These are phyloP conservation scores for Strigomonas culicis DNA, from an alignment of 208 protist genomes.

Conservation along the genomic window DNA sequence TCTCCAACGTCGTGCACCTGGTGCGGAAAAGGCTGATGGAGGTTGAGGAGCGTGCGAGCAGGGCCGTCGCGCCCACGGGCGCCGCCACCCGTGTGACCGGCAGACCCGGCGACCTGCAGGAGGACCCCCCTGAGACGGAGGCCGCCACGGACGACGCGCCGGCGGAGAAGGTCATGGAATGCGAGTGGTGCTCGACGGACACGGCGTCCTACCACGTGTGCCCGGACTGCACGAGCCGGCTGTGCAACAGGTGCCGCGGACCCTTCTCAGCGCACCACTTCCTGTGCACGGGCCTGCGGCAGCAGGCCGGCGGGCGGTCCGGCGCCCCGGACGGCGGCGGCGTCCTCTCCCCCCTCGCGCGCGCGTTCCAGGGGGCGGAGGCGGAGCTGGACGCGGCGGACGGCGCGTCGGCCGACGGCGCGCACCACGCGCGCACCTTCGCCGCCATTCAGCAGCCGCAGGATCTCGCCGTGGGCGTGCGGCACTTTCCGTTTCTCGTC, in stretches of 20 bases:
- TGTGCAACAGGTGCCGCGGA: slow-evolving; percentile 36
- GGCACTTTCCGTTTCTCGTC: slow-evolving; percentile 29
- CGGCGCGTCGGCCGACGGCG: not conserved
- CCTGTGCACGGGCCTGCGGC: slow-evolving; percentile 21
- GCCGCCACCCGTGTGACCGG: too few species aligned
- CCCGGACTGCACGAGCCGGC: slow-evolving; percentile 30
- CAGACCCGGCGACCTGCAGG: too few species aligned
- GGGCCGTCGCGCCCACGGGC: not conserved
- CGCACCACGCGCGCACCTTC: too few species aligned
- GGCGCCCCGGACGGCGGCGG: not conserved
- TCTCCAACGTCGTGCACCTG: slow-evolving; percentile 28
- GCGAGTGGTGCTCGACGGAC: slow-evolving; percentile 41
- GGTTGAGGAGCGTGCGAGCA: not conserved
- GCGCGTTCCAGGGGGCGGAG: not conserved
- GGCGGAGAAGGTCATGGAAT: slow-evolving; percentile 26
- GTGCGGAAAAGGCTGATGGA: slow-evolving; percentile 18
- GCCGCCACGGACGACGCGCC: too few species aligned
- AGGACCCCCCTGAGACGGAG: too few species aligned
- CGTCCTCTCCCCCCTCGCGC: not conserved
- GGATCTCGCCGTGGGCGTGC: not conserved
- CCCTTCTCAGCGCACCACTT: slow-evolving; percentile 43
- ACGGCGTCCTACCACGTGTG: slow-evolving; percentile 28
- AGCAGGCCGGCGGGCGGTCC: slow-evolving; percentile 6
- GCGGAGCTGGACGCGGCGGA: not conserved
- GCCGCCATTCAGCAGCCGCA: not conserved